Conservation (phyloP, 2,329 filamentous ascomycete genomes). For the Aspergillus felis region DNA sequence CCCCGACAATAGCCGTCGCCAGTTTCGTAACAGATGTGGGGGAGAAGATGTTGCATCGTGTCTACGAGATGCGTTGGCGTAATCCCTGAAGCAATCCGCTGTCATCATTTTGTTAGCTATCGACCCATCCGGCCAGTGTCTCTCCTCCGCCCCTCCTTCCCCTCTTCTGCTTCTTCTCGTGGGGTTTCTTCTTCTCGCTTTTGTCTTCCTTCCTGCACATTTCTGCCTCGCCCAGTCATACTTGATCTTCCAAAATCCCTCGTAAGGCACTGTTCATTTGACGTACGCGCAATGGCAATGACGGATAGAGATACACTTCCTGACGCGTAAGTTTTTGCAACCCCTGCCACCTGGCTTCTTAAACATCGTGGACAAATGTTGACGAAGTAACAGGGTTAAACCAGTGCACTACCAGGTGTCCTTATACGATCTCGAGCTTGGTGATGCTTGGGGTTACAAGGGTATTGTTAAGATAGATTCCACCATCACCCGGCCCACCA, state of each 20-base stretch:
- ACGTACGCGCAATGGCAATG: constrained; percentile 41
- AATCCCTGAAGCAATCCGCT: constrained; percentile 20
- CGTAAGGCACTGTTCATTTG: constrained; percentile 38
- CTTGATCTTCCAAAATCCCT: constrained; percentile 16
- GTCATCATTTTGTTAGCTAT: constrained; percentile 19
- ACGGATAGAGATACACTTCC: constrained; percentile 45
- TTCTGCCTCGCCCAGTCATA: constrained; percentile 10
- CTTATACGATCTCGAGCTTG: constrained; percentile 71
- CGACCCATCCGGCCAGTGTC: constrained; percentile 23
- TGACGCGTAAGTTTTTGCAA: constrained; percentile 34
- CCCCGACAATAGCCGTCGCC: constrained; percentile 21
- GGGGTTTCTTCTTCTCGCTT: constrained; percentile 13
- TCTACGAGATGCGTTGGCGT: constrained; percentile 26
- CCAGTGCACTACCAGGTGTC: constrained; percentile 82
- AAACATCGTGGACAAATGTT: constrained; percentile 5
- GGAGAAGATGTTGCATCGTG: constrained; percentile 28
- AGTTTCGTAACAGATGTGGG: constrained; percentile 28
- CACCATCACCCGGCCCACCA: constrained; percentile 67
- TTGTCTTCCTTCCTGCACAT: constrained; percentile 10
- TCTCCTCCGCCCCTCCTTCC: constrained; percentile 14
- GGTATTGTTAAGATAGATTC: constrained; percentile 78
- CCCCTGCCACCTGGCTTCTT: constrained; percentile 1
- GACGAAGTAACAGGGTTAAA: constrained; percentile 56
- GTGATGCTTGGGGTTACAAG: constrained; percentile 73
- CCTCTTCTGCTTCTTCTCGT: constrained; percentile 16